Percentiles rank a stretch among this genome's conserved stretches.
Conservation (phyloP, 495 filamentous ascomycete species). For the Penicillium turbatum region DNA sequence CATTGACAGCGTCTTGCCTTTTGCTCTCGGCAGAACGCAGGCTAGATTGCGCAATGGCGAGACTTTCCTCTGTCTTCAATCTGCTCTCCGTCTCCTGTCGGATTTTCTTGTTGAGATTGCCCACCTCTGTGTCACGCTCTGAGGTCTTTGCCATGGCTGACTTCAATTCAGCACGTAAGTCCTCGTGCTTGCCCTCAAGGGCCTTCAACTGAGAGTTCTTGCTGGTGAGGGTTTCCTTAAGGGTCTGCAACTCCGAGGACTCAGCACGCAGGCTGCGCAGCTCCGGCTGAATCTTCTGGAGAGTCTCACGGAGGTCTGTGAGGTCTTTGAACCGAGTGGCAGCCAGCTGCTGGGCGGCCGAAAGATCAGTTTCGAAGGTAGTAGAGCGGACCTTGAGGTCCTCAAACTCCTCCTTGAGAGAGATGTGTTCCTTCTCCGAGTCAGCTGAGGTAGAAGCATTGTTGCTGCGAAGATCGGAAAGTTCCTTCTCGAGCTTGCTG, state of each 20-base stretch:
- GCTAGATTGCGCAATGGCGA: conserved; percentile 65
- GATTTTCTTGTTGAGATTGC: conserved; percentile 68
- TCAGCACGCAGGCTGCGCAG: conserved; percentile 71
- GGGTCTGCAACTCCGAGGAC: conserved; percentile 61
- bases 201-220: conserved; percentile 65
- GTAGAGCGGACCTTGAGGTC: conserved; percentile 64
- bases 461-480: conserved; percentile 55
- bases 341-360: conserved; percentile 79
- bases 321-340: conserved; percentile 84
- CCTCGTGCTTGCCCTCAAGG: conserved; percentile 75
- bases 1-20: conserved; percentile 69
- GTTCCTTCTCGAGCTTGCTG: conserved; percentile 58
- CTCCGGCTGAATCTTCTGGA: conserved; percentile 85
- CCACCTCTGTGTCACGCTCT: conserved; percentile 73
- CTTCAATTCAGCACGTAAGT: conserved; percentile 68
- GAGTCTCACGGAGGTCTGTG: conserved; percentile 66
- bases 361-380: conserved; percentile 75
- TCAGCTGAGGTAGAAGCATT: conserved; percentile 45
- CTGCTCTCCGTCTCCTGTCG: conserved; percentile 68
- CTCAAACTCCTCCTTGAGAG: conserved; percentile 67
- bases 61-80: conserved; percentile 70
- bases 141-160: conserved; percentile 61
- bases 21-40: conserved; percentile 70
- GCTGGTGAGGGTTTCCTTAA: conserved; percentile 66
- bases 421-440: conserved; percentile 52